Conservation (phyloP, 768 basidiomycete species). For the Pisolithus albus region DNA sequence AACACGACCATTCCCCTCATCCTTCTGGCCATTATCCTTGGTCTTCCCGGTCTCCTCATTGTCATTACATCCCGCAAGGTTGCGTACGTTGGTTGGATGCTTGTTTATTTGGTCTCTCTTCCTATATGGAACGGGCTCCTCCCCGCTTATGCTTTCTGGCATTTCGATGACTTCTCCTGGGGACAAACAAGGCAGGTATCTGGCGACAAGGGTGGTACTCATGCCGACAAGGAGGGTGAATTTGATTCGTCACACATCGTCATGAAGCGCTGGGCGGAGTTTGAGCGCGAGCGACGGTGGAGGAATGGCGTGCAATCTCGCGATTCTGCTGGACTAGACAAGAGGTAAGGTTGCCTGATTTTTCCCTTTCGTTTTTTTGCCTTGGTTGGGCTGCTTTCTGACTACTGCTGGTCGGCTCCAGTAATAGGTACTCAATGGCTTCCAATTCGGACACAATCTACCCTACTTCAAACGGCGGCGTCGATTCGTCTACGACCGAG, state of each 20-base stretch:
- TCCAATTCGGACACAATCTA: constrained; percentile 73
- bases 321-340: constrained; percentile 69
- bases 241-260: constrained; percentile 96
- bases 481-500: constrained; percentile 58
- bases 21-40: constrained; percentile 88
- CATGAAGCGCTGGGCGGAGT: constrained; percentile 99
- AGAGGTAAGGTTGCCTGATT: constrained; percentile 43
- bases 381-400: constrained; percentile 18
- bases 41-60: constrained; percentile 92
- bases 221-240: constrained; percentile 93
- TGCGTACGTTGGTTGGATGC: constrained; percentile 96
- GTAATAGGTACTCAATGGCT: constrained; percentile 65
- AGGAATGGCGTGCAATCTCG: constrained; percentile 79
- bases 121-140: constrained; percentile 97
- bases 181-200: constrained; percentile 85
- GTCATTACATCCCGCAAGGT: constrained; percentile 93
- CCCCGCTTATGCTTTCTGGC: constrained; percentile 96
- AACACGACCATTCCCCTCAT: constrained; percentile 87
- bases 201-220: constrained; percentile 64
- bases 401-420: constrained; percentile 8
- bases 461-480: constrained; percentile 40
- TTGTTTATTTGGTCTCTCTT: constrained; percentile 85
- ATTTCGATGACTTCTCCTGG: constrained; percentile 98
- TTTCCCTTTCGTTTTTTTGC: constrained; percentile 10
- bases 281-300: constrained; percentile 93